Evolutionary conservation across 352 stramenopile genomes (phyloP), one percentile per base, ranked within the genome.

Genomic region (Globisporangium viniferum): DNA sequence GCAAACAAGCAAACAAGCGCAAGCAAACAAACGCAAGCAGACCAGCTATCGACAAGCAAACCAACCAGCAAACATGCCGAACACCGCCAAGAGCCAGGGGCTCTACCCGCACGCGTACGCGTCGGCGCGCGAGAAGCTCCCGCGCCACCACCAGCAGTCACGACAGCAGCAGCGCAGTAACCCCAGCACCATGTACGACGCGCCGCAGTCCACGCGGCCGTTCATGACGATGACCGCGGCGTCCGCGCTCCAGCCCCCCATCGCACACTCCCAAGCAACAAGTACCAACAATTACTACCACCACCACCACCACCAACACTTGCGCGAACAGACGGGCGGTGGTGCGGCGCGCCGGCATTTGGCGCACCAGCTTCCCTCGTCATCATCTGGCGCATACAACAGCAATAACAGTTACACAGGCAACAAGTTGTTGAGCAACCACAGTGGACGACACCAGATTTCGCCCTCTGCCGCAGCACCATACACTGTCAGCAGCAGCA

Each of bases 81-180:
- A 69, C 35, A 69, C 63, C 12, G 51, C 15, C 44, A 73, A 73
- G 67, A 70, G 67, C 44, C 48, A 70, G 22, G 39, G 33, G 31
- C 51, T 61, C 15, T 35, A 72, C 27, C 27, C 67, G 33, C 67
- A 69, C 61, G 67, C 36, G 29, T 72, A 56, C 41, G 44, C 62
- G 22, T 41, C 35, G 15, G 22, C 54, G 53, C 65, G 65, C 49
- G 65, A 70, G 35, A 70, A 70, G 59, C n/a, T 55, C 44, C 44
- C n/a, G 3, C 55, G 24, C 3, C 46, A 46, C 18, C 48, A 59
- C 12, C 55, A 60, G 18, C 7, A 65, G 14, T 5, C 35, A 39
- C 9, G 8, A 9, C 62, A 61, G 14, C 44, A 24, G 14, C 60
- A 53, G 22, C 53, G 39, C 61, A 41, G 48, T 8, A 51, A n/a